phyloP scores from a whole-genome alignment of 345 rosid genomes.

The Iberis pinnata region DNA sequence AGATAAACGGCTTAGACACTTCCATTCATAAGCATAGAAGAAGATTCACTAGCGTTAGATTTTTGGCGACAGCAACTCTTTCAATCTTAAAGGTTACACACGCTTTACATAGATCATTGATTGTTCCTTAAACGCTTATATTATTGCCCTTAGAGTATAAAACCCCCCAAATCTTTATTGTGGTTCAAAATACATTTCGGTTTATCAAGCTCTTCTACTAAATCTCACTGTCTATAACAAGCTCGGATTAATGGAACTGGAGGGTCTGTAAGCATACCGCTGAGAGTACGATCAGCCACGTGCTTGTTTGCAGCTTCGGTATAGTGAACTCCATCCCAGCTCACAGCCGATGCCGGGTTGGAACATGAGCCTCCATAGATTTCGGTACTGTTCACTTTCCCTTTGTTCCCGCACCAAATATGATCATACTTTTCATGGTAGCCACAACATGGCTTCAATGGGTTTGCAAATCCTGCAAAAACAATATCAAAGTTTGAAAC shows the following conservation, averaged over 20 bases:
- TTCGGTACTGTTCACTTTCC: conserved; percentile 43
- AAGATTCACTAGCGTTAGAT: conserved; percentile 5
- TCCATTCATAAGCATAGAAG: conserved; percentile 10
- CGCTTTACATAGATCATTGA: conserved; percentile 14
- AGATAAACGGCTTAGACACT: not conserved
- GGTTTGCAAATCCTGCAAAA: conserved; percentile 48
- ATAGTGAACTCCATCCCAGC: conserved; percentile 72
- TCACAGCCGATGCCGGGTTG: conserved; percentile 40
- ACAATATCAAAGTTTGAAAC: not conserved
- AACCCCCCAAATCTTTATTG: conserved; percentile 6
- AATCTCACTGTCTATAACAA: conserved; percentile 43
- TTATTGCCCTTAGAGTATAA: conserved; percentile 14
- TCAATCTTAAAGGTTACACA: conserved; percentile 17
- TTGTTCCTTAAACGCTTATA: conserved; percentile 8
- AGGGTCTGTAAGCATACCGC: conserved; percentile 58
- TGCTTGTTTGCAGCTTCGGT: conserved; percentile 62
- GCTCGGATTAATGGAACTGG: conserved; percentile 51
- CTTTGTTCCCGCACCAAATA: conserved; percentile 62
- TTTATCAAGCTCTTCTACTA: conserved; percentile 13
- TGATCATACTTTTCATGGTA: conserved; percentile 51
- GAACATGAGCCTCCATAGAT: conserved; percentile 46
- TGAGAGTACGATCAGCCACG: conserved; percentile 54
- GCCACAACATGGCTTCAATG: conserved; percentile 58
- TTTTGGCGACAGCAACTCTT: conserved; percentile 16
- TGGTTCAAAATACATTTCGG: not conserved